phyloP scores from a whole-genome alignment of 108 stramenopile genomes.

The Cyclotella cryptica region DNA sequence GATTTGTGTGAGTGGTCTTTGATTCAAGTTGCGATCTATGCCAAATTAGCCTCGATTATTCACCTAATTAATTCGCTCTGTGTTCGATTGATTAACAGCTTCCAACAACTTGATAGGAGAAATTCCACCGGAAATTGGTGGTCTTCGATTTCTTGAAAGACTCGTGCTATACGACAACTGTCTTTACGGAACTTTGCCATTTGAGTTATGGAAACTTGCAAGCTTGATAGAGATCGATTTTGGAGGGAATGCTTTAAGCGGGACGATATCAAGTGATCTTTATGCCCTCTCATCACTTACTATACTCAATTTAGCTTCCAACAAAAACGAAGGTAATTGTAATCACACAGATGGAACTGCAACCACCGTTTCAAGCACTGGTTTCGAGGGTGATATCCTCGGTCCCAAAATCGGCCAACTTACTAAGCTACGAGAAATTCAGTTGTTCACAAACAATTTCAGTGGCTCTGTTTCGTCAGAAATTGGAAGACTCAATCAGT shows the following conservation, averaged over 20 bases:
- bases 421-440: conserved; percentile 1
- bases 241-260: neutral
- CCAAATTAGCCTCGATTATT: no score
- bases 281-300: conserved; percentile 1
- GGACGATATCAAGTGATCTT: no score
- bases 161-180: neutral
- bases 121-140: no score
- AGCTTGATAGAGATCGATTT: neutral
- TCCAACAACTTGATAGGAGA: neutral
- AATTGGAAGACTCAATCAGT: no score
- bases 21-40: no score
- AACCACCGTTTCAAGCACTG: neutral
- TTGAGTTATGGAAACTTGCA: conserved; percentile 10
- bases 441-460: conserved; percentile 21
- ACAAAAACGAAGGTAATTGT: neutral
- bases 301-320: neutral
- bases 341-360: neutral
- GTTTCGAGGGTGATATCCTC: conserved; percentile 2
- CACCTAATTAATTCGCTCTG: neutral
- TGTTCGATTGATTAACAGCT: neutral
- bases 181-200: conserved; percentile 24
- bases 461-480: neutral
- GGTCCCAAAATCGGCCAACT: conserved; percentile 11
- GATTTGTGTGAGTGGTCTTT: conserved; percentile 12
- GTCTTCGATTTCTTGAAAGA: neutral